phyloP scores from a whole-genome alignment of 2,329 filamentous ascomycete genomes.

The Penicillium sp. region DNA sequence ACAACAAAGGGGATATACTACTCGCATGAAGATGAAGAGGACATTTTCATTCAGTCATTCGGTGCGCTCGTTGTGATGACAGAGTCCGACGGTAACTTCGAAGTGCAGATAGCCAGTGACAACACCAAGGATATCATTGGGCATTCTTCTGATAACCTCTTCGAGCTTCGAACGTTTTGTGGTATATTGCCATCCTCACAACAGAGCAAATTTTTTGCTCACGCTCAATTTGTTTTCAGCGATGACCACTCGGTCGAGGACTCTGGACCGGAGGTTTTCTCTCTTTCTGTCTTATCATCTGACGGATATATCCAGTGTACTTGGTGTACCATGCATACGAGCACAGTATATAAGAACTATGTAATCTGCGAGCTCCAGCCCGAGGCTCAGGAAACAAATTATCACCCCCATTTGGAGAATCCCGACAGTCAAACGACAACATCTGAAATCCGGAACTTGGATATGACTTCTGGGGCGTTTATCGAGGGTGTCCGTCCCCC shows the following conservation, averaged over 20 bases:
- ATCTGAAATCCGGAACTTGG: neutral
- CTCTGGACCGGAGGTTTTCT: constrained; percentile 82
- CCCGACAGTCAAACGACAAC: neutral
- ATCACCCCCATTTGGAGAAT: neutral
- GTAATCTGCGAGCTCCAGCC: constrained; percentile 84
- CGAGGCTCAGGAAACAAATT: constrained; percentile 45
- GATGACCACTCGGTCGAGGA: constrained; percentile 69
- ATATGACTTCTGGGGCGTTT: constrained; percentile 1
- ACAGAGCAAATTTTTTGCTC: constrained; percentile 73
- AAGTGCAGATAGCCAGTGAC: constrained; percentile 71
- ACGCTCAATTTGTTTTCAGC: constrained; percentile 78
- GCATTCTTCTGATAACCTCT: constrained; percentile 71
- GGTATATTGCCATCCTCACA: constrained; percentile 80
- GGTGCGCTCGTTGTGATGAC: constrained; percentile 72
- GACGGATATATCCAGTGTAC: constrained; percentile 60
- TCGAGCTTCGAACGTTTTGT: constrained; percentile 69
- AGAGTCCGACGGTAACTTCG: constrained; percentile 61
- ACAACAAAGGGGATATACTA: constrained; percentile 5
- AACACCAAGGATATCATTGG: constrained; percentile 73
- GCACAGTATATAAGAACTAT: constrained; percentile 62
- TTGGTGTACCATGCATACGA: constrained; percentile 85
- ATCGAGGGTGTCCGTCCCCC: neutral
- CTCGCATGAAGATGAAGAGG: constrained; percentile 56
- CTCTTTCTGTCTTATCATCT: constrained; percentile 63
- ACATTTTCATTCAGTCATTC: constrained; percentile 72